Evolutionary conservation across 768 basidiomycete genomes (phyloP).

Genomic region (Sarcomyxa edulis): DNA sequence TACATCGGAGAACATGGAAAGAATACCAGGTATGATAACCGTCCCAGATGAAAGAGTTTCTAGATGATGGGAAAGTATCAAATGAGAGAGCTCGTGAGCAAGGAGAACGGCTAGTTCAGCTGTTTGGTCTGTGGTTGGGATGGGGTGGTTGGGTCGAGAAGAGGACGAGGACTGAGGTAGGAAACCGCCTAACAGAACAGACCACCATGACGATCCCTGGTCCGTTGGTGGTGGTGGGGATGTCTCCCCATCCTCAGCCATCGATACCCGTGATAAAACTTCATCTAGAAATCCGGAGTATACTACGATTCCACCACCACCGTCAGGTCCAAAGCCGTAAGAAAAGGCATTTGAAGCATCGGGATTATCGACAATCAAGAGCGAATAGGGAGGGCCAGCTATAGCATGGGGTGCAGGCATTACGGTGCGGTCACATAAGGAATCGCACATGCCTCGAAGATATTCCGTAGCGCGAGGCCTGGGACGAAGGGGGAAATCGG

Average conservation of each 20-base stretch:
- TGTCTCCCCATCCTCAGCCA: conserved; percentile 11
- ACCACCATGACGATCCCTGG: conserved; percentile 37
- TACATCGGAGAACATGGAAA: conserved; percentile 75
- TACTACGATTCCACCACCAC: conserved; percentile 89
- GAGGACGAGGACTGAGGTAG: conserved; percentile 24
- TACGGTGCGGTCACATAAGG: conserved; percentile 37
- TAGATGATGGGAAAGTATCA: conserved; percentile 86
- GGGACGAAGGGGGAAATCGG: conserved; percentile 76
- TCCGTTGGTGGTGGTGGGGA: conserved; percentile 13
- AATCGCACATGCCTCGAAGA: conserved; percentile 53
- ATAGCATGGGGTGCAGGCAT: conserved; percentile 48
- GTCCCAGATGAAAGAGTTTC: conserved; percentile 85
- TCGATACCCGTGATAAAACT: conserved; percentile 52
- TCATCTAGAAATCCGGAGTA: conserved; percentile 93
- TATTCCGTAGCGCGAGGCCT: conserved; percentile 74
- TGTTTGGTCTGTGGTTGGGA: conserved; percentile 78
- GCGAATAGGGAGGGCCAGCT: conserved; percentile 82
- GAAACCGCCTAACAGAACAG: conserved; percentile 41
- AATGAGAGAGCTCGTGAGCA: conserved; percentile 90
- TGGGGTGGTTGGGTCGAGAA: conserved; percentile 31
- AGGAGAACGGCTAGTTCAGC: conserved; percentile 85
- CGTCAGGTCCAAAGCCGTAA: conserved; percentile 91
- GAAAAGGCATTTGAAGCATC: conserved; percentile 88
- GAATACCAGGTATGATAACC: conserved; percentile 74
- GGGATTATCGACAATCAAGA: conserved; percentile 85